Percentiles rank a stretch among this genome's conserved stretches.
phyloP scores from a whole-genome alignment of 2,329 filamentous ascomycete species.

The Microcera coccophila region DNA sequence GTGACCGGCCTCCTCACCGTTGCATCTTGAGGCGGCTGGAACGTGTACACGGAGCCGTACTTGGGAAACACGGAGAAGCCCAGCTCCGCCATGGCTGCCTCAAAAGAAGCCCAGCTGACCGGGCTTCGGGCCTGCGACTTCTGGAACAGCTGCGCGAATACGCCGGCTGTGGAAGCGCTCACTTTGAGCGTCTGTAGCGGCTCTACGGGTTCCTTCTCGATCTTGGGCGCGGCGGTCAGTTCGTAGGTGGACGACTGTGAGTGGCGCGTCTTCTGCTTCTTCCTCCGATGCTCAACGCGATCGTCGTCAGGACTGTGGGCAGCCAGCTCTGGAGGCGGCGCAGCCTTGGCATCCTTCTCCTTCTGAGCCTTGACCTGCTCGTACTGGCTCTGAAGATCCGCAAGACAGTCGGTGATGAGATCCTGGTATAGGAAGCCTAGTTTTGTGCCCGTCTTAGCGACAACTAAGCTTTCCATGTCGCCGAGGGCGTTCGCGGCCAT shows the following conservation, averaged over 20 bases:
- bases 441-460: conserved; percentile 36
- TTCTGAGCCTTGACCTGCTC: conserved; percentile 22
- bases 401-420: conserved; percentile 37
- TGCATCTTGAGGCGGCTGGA: conserved; percentile 30
- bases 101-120: conserved; percentile 37
- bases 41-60: conserved; percentile 42
- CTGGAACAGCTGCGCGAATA: conserved; percentile 37
- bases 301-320: conserved; percentile 20
- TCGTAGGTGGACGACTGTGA: conserved; percentile 33
- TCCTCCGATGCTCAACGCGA: conserved; percentile 31
- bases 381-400: conserved; percentile 29
- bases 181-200: conserved; percentile 31
- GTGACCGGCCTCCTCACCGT: conserved; percentile 28
- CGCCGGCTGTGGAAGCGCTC: conserved; percentile 32
- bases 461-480: conserved; percentile 35
- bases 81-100: conserved; percentile 39
- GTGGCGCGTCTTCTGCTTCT: conserved; percentile 45
- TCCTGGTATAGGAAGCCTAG: conserved; percentile 43
- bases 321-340: conserved; percentile 5
- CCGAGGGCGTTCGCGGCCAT: conserved; percentile 35
- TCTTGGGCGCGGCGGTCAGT: conserved; percentile 19
- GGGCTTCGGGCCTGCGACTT: conserved; percentile 28
- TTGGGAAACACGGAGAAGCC: conserved; percentile 40
- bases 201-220: background rate
- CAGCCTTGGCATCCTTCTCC: conserved; percentile 17